Evolutionary conservation across 1,139 yeast species (phyloP).

Genomic region (Hansenula sp.): DNA sequence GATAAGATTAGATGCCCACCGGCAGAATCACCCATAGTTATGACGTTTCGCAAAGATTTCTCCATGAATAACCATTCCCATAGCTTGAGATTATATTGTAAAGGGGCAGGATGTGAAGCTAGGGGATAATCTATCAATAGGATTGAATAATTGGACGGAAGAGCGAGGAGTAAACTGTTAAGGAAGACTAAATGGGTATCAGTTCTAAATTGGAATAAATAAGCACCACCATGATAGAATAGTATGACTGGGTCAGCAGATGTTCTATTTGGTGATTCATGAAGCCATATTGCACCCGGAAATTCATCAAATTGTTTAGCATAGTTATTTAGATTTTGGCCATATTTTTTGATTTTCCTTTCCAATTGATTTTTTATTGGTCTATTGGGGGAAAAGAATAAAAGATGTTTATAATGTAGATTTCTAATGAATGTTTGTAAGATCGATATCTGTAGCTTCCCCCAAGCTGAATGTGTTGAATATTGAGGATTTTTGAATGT

Average conservation of each 20-base stretch:
- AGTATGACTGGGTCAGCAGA: slow-evolving; percentile 1
- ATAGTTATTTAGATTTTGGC: neutral
- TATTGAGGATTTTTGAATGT: neutral
- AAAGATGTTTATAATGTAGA: slow-evolving; percentile 3
- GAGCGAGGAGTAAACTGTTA: neutral
- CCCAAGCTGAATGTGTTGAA: neutral
- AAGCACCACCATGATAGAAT: slow-evolving; percentile 6
- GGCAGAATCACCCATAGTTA: slow-evolving; percentile 6
- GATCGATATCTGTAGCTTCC: neutral
- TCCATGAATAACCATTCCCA: neutral
- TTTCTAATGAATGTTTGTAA: slow-evolving; percentile 1
- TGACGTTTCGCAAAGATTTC: neutral
- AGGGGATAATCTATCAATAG: slow-evolving; percentile 4
- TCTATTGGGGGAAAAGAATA: slow-evolving; percentile 2
- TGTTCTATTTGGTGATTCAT: neutral
- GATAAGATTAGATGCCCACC: slow-evolving; percentile 5
- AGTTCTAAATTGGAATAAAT: slow-evolving; percentile 1
- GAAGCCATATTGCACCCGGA: neutral
- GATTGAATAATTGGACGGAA: slow-evolving; percentile 2
- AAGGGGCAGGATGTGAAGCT: slow-evolving; percentile 2
- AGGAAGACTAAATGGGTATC: slow-evolving; percentile 2
- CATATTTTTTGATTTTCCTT: neutral
- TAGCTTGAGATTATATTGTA: neutral
- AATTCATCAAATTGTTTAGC: neutral
- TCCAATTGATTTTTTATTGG: neutral